Evolutionary conservation across 1,284 basidiomycete species (phyloP).

Genomic region (Apiotrichum akiyoshidainum): DNA sequence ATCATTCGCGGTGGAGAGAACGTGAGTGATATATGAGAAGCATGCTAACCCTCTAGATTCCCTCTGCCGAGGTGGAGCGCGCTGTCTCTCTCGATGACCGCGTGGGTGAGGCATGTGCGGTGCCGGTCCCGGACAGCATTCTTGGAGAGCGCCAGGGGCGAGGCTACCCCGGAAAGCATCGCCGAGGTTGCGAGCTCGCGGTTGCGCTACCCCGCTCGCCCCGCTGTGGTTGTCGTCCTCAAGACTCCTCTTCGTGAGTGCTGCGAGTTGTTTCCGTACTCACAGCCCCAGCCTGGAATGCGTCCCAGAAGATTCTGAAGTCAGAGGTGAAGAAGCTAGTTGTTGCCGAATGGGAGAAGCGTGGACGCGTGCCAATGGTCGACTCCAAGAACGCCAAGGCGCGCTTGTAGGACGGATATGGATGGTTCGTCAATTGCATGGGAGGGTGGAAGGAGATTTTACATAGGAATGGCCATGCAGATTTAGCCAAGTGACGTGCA

Average conservation of each 20-base stretch:
- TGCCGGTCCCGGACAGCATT: conserved; percentile 34
- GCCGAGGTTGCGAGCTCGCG: not conserved
- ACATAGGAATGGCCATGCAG: too few species aligned
- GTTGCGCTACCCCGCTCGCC: conserved; percentile 17
- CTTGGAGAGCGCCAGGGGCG: conserved; percentile 34
- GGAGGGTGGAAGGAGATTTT: too few species aligned
- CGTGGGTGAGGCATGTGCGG: conserved; percentile 37
- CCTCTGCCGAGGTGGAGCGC: conserved; percentile 42
- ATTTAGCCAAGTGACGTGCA: too few species aligned
- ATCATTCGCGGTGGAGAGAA: too few species aligned
- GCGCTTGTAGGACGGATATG: conserved; percentile 1
- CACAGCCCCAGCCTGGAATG: conserved; percentile 16
- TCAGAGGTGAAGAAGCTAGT: conserved; percentile 20
- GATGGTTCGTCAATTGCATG: too few species aligned
- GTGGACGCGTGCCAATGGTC: conserved; percentile 16
- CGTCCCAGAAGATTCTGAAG: conserved; percentile 20
- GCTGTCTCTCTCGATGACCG: conserved; percentile 35
- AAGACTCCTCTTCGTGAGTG: conserved; percentile 27
- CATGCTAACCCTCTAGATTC: conserved; percentile 30
- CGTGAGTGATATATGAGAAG: conserved; percentile 33
- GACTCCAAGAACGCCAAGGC: conserved; percentile 6
- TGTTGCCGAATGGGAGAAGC: conserved; percentile 12
- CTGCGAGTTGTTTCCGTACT: conserved; percentile 15
- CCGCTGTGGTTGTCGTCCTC: conserved; percentile 17
- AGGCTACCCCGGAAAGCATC: conserved; percentile 8